Evolutionary conservation across 1,284 basidiomycete genomes (phyloP), one percentile per base, ranked within the genome.

Genomic region (Cutaneotrichosporon daszewskae): DNA sequence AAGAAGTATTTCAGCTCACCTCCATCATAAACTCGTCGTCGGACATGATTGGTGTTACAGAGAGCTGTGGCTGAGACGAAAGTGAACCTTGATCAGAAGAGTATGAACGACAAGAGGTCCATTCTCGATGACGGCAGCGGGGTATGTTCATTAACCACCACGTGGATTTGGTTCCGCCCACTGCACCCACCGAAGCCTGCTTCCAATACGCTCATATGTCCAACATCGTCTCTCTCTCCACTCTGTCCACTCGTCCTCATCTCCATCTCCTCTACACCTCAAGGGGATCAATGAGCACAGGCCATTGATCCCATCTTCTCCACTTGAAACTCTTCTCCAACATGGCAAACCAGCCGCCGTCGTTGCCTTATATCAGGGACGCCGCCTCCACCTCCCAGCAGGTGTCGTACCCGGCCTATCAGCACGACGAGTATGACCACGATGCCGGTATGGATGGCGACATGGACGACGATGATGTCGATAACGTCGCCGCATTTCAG

Each of bases 21-120:
- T 70, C 70, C 71, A 73, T 73, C 66, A 71, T 69, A 40, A 72
- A 73, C 46, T 72, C 71, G 45, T 73, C 71, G 59, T 71, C 69
- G 5, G 68, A 72, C 69, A 72, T 72, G 25, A 32, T 60, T n/a
- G n/a, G n/a, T n/a, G n/a, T n/a, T n/a, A n/a, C n/a, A n/a, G n/a
- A n/a, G n/a, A n/a, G n/a, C n/a, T n/a, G n/a, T n/a, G n/a, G n/a
- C n/a, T n/a, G n/a, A n/a, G n/a, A n/a, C n/a, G n/a, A n/a, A n/a
- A n/a, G n/a, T n/a, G n/a, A n/a, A n/a, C n/a, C n/a, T n/a, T n/a
- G n/a, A n/a, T n/a, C n/a, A n/a, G n/a, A n/a, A n/a, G n/a, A n/a
- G n/a, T n/a, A n/a, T n/a, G n/a, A n/a, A n/a, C n/a, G n/a, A n/a
- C n/a, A n/a, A n/a, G n/a, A n/a, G n/a, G n/a, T n/a, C n/a, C n/a